phyloP scores from a whole-genome alignment of 1,284 basidiomycete genomes.

The Papiliotrema fonsecae region DNA sequence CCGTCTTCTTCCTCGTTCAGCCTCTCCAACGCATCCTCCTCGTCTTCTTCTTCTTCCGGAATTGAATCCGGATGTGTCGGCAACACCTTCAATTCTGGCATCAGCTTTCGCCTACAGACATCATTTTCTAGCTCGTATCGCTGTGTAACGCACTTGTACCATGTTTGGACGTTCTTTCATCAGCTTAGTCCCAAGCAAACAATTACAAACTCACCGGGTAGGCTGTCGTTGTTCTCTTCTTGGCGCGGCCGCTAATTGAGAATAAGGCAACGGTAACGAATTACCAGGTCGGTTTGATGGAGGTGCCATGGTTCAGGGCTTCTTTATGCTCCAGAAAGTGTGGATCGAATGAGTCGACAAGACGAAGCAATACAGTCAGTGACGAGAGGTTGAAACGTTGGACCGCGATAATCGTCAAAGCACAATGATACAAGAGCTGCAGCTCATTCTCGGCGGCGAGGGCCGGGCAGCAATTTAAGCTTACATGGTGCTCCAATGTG shows the following conservation, averaged over 20 bases:
- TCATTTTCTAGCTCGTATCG: not conserved
- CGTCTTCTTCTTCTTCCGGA: slow-evolving; percentile 58
- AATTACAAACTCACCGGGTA: slow-evolving; percentile 37
- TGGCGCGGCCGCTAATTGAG: slow-evolving; percentile 32
- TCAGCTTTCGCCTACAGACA: not conserved
- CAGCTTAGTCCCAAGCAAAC: slow-evolving; percentile 1
- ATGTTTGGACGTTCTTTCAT: slow-evolving; percentile 62
- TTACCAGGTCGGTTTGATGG: slow-evolving; percentile 9
- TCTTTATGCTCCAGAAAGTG: no score
- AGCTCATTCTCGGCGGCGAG: no score
- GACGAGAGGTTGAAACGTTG: no score
- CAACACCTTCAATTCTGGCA: slow-evolving; percentile 80
- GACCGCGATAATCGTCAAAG: no score
- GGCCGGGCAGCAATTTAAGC: no score
- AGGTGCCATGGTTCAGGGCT: slow-evolving; percentile 23
- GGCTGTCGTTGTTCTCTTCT: slow-evolving; percentile 44
- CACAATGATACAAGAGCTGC: no score
- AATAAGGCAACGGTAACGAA: slow-evolving; percentile 44
- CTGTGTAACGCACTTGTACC: slow-evolving; percentile 30
- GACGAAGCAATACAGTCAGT: no score
- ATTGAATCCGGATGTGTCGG: slow-evolving; percentile 76
- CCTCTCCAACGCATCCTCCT: slow-evolving; percentile 26
- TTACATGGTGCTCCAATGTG: no score
- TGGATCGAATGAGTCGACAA: no score
- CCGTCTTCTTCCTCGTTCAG: slow-evolving; percentile 33